Evolutionary conservation across 1,139 yeast genomes (phyloP).

Genomic region (Sugiyamaella xylanicola): DNA sequence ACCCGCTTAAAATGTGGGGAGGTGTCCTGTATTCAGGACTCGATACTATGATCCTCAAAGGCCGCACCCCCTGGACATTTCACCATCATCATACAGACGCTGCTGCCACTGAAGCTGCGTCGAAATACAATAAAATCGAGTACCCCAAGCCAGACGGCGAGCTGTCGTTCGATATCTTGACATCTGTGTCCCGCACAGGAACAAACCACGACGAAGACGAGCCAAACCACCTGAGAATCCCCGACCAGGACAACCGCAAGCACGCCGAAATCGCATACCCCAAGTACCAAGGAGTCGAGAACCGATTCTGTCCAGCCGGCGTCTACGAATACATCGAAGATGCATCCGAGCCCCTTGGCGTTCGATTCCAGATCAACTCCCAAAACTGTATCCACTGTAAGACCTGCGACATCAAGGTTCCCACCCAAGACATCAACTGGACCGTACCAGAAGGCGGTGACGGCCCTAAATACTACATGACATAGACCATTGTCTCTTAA

Average conservation of each 20-base stretch:
- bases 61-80: slow-evolving; percentile 87
- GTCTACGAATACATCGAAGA: slow-evolving; percentile 91
- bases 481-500: slow-evolving; percentile 43
- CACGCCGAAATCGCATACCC: slow-evolving; percentile 75
- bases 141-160: slow-evolving; percentile 95
- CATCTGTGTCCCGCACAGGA: slow-evolving; percentile 94
- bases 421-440: slow-evolving; percentile 93
- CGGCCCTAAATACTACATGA: slow-evolving; percentile 91
- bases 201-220: slow-evolving; percentile 96
- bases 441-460: slow-evolving; percentile 97
- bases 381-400: slow-evolving; percentile 98
- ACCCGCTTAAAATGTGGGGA: slow-evolving; percentile 69
- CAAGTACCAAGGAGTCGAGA: slow-evolving; percentile 80
- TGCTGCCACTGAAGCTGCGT: slow-evolving; percentile 66
- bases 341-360: slow-evolving; percentile 58
- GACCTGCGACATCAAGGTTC: slow-evolving; percentile 96
- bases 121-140: slow-evolving; percentile 64
- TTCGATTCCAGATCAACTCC: slow-evolving; percentile 85
- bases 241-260: slow-evolving; percentile 65
- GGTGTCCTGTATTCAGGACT: slow-evolving; percentile 85
- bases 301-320: slow-evolving; percentile 96
- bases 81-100: slow-evolving; percentile 73
- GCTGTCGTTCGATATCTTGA: slow-evolving; percentile 83
- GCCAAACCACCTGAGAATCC: slow-evolving; percentile 77
- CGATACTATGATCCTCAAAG: slow-evolving; percentile 75